Evolutionary conservation across 1,284 basidiomycete species (phyloP), one percentile per base, ranked within the genome.

Genomic region (Apiotrichum siamense): DNA sequence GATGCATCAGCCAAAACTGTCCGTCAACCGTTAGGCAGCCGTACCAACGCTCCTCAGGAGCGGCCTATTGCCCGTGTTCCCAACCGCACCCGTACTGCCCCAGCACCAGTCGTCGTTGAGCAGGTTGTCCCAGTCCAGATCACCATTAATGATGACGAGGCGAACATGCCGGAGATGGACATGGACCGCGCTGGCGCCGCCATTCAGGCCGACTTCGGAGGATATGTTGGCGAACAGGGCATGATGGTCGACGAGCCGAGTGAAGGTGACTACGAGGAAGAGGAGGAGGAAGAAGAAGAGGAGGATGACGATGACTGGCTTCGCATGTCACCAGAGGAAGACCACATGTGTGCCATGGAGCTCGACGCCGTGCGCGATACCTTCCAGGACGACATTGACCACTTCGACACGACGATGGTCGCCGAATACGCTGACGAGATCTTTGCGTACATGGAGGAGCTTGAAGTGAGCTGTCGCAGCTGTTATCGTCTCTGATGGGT

Each of bases 351-450:
- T 25, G 55, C 65, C 33, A 55, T 63, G 27, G 57, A 73, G 49
- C 58, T 78, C 27, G 59, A 64, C 23, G 58, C 65, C 42, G 64
- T 78, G 41, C 63, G 65, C 54, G 59, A 54, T 57, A 69, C 57
- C 51, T 77, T 74, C 64, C 79, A 84, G 39, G 88, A 91, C 56
- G 84, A 88, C 49, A 78, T 87, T 23, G 92, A 97, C 67, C 80
- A 85, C 66, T 84, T 83, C 61, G 96, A 99, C 75, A 87, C 87
- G 24, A 91, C 89, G 11, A 97, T 99, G 94, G 92, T 96, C 21
- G 91, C 92, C 41, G 96, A 99, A 74, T 99, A 99, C 69, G 82
- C 92, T 24, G 88, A 93, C 26, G 94, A 98, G 55, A 98, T 99
- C 69, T 98, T 98, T 66, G 80, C 82, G 55, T 97, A 98, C 76